Conservation (phyloP, 78 protist species). For the Parvularia atlantis region DNA sequence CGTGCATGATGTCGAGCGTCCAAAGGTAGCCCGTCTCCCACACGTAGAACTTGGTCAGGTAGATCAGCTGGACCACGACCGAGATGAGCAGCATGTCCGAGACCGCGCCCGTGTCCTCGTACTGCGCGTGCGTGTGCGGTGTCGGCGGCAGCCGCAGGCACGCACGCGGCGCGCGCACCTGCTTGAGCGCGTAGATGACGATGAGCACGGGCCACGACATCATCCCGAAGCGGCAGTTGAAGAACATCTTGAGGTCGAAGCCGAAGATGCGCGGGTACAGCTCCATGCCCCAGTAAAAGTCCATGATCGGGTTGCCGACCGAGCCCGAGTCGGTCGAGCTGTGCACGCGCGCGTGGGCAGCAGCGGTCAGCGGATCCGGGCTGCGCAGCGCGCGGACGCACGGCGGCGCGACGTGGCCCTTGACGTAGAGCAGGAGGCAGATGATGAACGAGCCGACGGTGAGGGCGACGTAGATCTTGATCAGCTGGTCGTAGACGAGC, state of each 20-base stretch:
- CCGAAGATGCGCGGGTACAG: slow-evolving; percentile 24
- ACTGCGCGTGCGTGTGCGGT: too few species aligned
- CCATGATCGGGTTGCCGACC: slow-evolving; percentile 15
- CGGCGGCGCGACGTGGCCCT: not conserved
- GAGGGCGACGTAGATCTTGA: not conserved
- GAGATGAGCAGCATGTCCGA: slow-evolving; percentile 4
- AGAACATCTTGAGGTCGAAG: slow-evolving; percentile 20
- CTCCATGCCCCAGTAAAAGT: slow-evolving; percentile 31
- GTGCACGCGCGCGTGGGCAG: not conserved
- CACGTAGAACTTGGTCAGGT: slow-evolving; percentile 25
- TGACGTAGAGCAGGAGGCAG: slow-evolving; percentile 6
- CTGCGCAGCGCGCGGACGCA: too few species aligned
- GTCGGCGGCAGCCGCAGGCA: too few species aligned
- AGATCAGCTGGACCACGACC: slow-evolving; percentile 4
- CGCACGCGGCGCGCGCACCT: too few species aligned
- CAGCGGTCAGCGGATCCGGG: too few species aligned
- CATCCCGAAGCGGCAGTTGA: slow-evolving; percentile 32
- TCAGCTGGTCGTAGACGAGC: not conserved
- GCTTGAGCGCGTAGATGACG: not conserved
- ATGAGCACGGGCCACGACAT: slow-evolving; percentile 14
- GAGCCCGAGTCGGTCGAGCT: not conserved
- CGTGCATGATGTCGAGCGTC: slow-evolving; percentile 23
- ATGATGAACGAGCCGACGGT: not conserved
- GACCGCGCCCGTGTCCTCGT: slow-evolving; percentile 8
- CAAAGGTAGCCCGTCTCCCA: slow-evolving; percentile 32